Evolutionary conservation across 1,284 basidiomycete species (phyloP).

Genomic region (Malassezia psittaci): DNA sequence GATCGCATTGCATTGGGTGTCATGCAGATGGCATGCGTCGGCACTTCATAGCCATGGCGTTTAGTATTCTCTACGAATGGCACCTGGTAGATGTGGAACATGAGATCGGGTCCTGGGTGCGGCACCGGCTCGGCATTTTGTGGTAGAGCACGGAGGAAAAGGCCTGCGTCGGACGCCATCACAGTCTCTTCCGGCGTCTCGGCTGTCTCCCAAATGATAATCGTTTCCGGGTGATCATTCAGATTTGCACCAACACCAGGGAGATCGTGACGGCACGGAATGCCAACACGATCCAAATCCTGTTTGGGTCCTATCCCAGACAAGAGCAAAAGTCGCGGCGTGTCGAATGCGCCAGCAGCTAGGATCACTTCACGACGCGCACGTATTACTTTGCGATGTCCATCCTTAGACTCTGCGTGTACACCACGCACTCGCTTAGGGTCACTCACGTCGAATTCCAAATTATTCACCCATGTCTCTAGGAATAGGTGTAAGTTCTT

Average conservation of each 20-base stretch:
- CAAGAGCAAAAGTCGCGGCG: constrained; percentile 53
- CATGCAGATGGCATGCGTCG: constrained; percentile 49
- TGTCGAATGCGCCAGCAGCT: constrained; percentile 49
- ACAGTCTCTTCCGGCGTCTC: constrained; percentile 46
- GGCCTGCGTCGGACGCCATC: constrained; percentile 47
- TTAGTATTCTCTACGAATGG: constrained; percentile 44
- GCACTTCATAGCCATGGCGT: constrained; percentile 43
- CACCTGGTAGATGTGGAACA: constrained; percentile 48
- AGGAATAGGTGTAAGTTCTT: constrained; percentile 48
- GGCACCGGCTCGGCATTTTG: constrained; percentile 27
- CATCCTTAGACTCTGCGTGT: constrained; percentile 31
- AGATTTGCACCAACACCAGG: constrained; percentile 54
- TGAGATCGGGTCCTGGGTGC: constrained; percentile 45
- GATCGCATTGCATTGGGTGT: constrained; percentile 50
- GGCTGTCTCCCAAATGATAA: constrained; percentile 46
- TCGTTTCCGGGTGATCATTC: constrained; percentile 52
- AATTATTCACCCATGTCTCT: constrained; percentile 45
- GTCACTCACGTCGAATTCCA: constrained; percentile 29
- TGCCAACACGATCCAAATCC: constrained; percentile 50
- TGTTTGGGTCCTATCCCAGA: constrained; percentile 53
- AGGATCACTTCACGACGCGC: constrained; percentile 44
- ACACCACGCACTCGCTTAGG: constrained; percentile 30
- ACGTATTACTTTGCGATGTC: constrained; percentile 31
- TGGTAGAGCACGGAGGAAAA: constrained; percentile 42
- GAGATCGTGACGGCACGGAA: constrained; percentile 50